A percentile compares a stretch with the other conserved stretches of the same genome.
These are phyloP conservation scores for Phtheirospermum japonicum DNA, from an alignment of 257 asterid species.

Conservation along the genomic window DNA sequence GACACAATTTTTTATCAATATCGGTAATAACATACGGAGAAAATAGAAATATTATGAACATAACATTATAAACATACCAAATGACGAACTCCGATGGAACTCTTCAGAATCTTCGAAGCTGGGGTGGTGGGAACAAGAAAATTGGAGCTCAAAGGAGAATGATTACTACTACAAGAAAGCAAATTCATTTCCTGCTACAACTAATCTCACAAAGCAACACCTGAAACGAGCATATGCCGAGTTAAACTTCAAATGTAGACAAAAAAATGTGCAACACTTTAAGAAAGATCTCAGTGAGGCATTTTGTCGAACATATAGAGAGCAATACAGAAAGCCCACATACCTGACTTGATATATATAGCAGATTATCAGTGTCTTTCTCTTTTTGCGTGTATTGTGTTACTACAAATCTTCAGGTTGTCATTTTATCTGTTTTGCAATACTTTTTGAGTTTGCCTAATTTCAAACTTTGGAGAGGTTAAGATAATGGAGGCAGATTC, in stretches of 20 bases:
- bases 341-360: constrained; percentile 17
- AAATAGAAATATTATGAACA: neutral
- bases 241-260: neutral
- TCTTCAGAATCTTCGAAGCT: constrained; percentile 26
- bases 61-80: constrained; percentile 30
- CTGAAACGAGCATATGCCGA: neutral
- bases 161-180: constrained; percentile 37
- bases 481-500: constrained; percentile 31
- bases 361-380: neutral
- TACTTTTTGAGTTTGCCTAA: neutral
- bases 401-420: neutral
- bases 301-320: constrained; percentile 28
- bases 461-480: constrained; percentile 1
- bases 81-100: constrained; percentile 17
- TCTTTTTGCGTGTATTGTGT: neutral
- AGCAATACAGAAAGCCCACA: constrained; percentile 11
- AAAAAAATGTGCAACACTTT: neutral
- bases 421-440: neutral
- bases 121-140: constrained; percentile 26
- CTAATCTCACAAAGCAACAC: constrained; percentile 22
- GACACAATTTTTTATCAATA: too few species aligned
- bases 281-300: constrained; percentile 18
- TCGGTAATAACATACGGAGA: neutral
- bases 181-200: constrained; percentile 42
- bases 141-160: constrained; percentile 30